phyloP scores from a whole-genome alignment of 208 protist species.

The Wallacemonas sp. region DNA sequence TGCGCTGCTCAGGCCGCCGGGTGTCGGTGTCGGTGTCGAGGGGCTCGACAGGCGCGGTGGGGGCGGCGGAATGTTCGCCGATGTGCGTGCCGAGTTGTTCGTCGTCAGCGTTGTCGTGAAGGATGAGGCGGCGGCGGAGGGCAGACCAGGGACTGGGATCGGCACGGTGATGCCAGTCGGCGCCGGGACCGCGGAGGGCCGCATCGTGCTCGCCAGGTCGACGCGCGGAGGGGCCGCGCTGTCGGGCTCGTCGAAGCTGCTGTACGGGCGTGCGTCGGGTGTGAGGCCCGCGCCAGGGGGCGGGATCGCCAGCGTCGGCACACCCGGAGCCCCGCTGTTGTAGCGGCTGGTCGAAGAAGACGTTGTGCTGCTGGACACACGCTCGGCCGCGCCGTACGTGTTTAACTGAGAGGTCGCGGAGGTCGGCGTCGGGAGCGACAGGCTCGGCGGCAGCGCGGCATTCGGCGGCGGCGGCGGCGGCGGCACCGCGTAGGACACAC shows the following conservation, averaged over 20 bases:
- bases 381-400: not conserved
- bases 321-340: not conserved
- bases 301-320: not conserved
- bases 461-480: constrained; percentile 11
- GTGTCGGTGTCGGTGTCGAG: constrained; percentile 12
- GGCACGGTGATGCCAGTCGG: not conserved
- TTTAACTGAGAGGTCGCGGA: not conserved
- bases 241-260: not conserved
- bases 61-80: constrained; percentile 6
- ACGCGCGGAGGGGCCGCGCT: not conserved
- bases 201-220: not conserved
- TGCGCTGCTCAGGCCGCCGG: constrained; percentile 9
- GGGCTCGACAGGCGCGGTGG: constrained; percentile 1
- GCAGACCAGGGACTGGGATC: not conserved
- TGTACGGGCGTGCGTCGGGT: not conserved
- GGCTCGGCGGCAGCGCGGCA: not conserved
- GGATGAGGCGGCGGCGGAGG: not conserved
- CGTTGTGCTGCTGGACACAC: not conserved
- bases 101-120: constrained; percentile 13
- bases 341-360: not conserved
- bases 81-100: constrained; percentile 2
- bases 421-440: not conserved
- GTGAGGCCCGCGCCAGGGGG: not conserved
- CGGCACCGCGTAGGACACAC: constrained; percentile 3
- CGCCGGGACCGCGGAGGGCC: constrained; percentile 3